A percentile compares a stretch with the other conserved stretches of the same genome.
Evolutionary conservation across 345 rosid species (phyloP).

Genomic region (Citrus medica): DNA sequence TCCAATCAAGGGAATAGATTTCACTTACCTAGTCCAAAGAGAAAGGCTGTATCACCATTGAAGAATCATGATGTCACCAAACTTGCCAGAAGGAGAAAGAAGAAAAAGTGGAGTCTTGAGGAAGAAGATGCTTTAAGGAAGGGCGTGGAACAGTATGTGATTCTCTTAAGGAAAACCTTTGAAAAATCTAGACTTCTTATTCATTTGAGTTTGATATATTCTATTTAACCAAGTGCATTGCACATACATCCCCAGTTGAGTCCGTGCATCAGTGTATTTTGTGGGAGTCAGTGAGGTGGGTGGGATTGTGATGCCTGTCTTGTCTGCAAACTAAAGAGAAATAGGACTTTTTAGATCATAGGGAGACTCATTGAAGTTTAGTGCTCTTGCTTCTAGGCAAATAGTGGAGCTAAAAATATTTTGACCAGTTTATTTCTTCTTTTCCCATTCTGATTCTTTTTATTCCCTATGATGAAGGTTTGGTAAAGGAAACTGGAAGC

Average conservation of each 20-base stretch:
- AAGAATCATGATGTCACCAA: conserved; percentile 10
- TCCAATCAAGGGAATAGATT: background rate
- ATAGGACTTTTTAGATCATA: no score
- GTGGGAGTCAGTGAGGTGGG: no score
- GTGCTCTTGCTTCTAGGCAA: no score
- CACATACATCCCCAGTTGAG: no score
- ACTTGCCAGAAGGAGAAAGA: conserved; percentile 26
- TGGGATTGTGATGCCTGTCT: no score
- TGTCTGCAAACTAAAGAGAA: no score
- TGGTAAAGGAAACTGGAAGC: conserved; percentile 51
- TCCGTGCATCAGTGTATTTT: no score
- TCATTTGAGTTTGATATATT: background rate
- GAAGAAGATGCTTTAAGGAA: conserved; percentile 55
- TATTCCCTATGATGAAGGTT: conserved; percentile 24
- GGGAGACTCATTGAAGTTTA: no score
- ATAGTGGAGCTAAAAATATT: no score
- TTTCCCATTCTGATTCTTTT: no score
- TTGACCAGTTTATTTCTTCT: no score
- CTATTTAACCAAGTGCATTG: background rate
- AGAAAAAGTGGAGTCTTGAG: conserved; percentile 41
- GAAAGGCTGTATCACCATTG: conserved; percentile 27
- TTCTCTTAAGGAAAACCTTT: background rate
- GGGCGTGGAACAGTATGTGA: conserved; percentile 35
- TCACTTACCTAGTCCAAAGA: conserved; percentile 24
- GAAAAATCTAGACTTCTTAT: background rate